A percentile compares a stretch with the other conserved stretches of the same genome.
Conservation (phyloP, 176 grass and related monocot species). For the Triticum dicoccoides region DNA sequence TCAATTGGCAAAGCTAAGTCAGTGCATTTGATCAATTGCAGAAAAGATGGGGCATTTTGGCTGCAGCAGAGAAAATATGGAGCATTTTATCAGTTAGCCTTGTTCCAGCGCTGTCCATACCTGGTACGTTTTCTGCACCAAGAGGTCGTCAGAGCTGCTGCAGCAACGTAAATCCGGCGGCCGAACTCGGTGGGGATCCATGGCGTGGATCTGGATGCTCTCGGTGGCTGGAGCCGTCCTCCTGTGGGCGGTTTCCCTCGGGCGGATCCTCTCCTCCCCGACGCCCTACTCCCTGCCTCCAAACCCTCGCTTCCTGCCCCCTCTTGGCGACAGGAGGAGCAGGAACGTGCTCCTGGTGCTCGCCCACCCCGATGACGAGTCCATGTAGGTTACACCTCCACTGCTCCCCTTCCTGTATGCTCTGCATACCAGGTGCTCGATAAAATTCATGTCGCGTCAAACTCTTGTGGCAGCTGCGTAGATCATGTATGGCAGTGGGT, state of each 20-base stretch:
- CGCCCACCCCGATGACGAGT: conserved; percentile 95
- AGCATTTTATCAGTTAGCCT: neutral
- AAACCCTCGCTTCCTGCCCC: conserved; percentile 19
- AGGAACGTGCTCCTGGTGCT: conserved; percentile 72
- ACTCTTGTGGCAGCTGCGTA: neutral
- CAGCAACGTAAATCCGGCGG: neutral
- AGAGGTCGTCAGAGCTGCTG: neutral
- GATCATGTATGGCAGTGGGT: fast-evolving
- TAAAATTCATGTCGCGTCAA: neutral
- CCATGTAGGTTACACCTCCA: conserved; percentile 44
- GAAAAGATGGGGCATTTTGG: neutral
- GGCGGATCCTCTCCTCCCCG: conserved; percentile 34
- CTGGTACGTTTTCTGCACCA: neutral
- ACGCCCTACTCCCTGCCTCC: conserved; percentile 1
- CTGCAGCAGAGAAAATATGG: neutral
- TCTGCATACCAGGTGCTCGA: neutral
- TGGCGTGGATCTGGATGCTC: conserved; percentile 51
- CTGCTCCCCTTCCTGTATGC: no score
- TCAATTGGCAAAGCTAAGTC: neutral
- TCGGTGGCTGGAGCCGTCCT: conserved; percentile 15
- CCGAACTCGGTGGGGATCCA: neutral
- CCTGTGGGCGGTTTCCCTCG: conserved; percentile 51
- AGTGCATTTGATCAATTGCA: neutral
- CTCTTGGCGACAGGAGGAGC: conserved; percentile 36
- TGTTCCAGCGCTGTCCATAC: neutral